Base-by-base conservation (phyloP, 2,329 filamentous ascomycete species). In the Penicillium capsulatum region DNA sequence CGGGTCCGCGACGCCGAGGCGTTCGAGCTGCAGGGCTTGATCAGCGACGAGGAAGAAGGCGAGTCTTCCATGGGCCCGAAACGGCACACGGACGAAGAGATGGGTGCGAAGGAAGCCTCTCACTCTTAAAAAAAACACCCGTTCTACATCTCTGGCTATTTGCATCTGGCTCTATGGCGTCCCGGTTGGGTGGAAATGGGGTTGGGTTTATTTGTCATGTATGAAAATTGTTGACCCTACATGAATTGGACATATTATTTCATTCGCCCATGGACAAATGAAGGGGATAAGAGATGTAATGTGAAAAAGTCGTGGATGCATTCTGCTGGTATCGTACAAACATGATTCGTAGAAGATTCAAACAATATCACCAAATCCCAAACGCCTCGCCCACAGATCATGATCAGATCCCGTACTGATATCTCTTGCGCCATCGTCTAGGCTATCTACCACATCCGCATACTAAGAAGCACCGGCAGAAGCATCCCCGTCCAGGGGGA, bases 1-100 rank as follows among this genome's bases (percentile, higher is more conserved):
- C 79, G 79, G 45, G 72, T 91, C 26, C 75, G 79, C 19, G 90
- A 94, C 59, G 90, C 86, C 0, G 84, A 96, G 60, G 89, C 95
- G 54, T 98, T 95, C 61, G 92, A 97, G 67, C 74, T 98, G 1
- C 88, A 92, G 44, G 91, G 87, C 0, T 68, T 98, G 27, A 90
- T 90, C 62, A 92, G 85, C 42, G 90, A 94, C 31, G 89, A 94
- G 13, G 89, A 95, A 36, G 83, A 83, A 3, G 70, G 77, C 9
- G 72, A 28, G 33, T 51, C 31, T 16, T 47, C 48, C 10, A 45
- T 54, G 42, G 55, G 51, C 7, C 51, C 56, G 3, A 58, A 57
- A 31, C 65, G 61, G 27, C 34, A 19, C 11, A 20, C 10, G 15
- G 34, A 41, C 11, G 38, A 41, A 26, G 38, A 41, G 34, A 26